Conservation (phyloP, 2,329 filamentous ascomycete genomes). For the Fusarium xyrophilum region DNA sequence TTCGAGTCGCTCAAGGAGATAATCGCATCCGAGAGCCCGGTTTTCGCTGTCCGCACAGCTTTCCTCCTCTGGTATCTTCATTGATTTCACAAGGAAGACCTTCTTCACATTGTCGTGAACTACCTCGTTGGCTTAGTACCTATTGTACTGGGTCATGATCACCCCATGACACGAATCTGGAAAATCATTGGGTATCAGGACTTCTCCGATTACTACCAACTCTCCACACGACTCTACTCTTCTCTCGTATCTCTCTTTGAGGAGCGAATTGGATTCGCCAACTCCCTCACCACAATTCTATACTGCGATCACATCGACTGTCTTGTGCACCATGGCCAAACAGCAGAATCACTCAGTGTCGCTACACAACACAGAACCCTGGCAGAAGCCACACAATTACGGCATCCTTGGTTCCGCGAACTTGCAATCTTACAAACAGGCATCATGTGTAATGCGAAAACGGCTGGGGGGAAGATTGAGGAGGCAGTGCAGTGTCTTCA, state of each 20-base stretch:
- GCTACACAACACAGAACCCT: slow-evolving; percentile 41
- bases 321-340: slow-evolving; percentile 38
- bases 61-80: slow-evolving; percentile 49
- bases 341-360: slow-evolving; percentile 41
- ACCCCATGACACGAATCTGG: slow-evolving; percentile 46
- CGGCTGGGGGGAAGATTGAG: slow-evolving; percentile 40
- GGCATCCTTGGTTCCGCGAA: slow-evolving; percentile 44
- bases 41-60: slow-evolving; percentile 45
- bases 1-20: slow-evolving; percentile 48
- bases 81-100: slow-evolving; percentile 44
- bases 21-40: slow-evolving; percentile 44
- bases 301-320: slow-evolving; percentile 48
- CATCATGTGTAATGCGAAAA: slow-evolving; percentile 42
- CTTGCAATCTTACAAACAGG: slow-evolving; percentile 45
- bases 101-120: slow-evolving; percentile 44
- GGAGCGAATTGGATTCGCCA: slow-evolving; percentile 43
- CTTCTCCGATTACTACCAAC: slow-evolving; percentile 45
- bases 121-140: slow-evolving; percentile 43
- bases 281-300: slow-evolving; percentile 44
- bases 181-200: slow-evolving; percentile 41
- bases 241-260: slow-evolving; percentile 44
- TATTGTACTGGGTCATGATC: slow-evolving; percentile 42
- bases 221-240: slow-evolving; percentile 44
- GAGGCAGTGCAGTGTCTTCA: slow-evolving; percentile 44
- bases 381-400: slow-evolving; percentile 42